Conservation (phyloP, 208 protist species). For the Kentomonas sorsogonicus region DNA sequence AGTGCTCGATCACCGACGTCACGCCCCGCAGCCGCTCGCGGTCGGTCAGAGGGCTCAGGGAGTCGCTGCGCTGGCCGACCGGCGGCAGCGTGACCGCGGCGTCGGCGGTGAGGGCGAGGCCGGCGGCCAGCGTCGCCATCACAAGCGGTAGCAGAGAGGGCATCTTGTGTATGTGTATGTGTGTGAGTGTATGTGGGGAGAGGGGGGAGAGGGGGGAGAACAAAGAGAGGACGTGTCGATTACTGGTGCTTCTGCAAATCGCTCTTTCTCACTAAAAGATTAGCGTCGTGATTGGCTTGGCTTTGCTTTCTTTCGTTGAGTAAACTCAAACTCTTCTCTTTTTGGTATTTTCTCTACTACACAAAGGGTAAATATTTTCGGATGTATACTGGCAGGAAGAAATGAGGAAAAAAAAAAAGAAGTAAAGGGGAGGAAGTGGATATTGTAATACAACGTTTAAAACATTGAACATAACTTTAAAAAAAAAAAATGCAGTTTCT, state of each 20-base stretch:
- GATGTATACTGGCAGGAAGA: neutral
- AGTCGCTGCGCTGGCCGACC: neutral
- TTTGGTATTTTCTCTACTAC: conserved; percentile 4
- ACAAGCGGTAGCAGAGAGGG: neutral
- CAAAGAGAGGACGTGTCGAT: conserved; percentile 8
- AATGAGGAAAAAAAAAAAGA: conserved; percentile 13
- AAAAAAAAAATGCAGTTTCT: no score
- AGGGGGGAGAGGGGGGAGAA: neutral
- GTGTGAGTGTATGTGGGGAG: neutral
- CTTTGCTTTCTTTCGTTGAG: neutral
- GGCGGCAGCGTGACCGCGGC: neutral
- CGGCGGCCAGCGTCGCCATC: neutral
- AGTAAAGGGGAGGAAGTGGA: neutral
- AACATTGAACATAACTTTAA: no score
- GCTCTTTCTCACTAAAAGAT: neutral
- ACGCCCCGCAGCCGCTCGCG: conserved; percentile 33
- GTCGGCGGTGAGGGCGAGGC: neutral
- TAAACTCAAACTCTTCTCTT: neutral
- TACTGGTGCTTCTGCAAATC: neutral
- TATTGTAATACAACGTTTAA: conserved; percentile 2
- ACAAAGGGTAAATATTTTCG: neutral
- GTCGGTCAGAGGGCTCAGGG: conserved; percentile 12
- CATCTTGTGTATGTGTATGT: neutral
- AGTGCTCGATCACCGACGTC: conserved; percentile 49
- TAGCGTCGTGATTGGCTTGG: neutral